Base-by-base conservation (phyloP, 805 yeast species). In the Wilhelminamyces savonicus region DNA sequence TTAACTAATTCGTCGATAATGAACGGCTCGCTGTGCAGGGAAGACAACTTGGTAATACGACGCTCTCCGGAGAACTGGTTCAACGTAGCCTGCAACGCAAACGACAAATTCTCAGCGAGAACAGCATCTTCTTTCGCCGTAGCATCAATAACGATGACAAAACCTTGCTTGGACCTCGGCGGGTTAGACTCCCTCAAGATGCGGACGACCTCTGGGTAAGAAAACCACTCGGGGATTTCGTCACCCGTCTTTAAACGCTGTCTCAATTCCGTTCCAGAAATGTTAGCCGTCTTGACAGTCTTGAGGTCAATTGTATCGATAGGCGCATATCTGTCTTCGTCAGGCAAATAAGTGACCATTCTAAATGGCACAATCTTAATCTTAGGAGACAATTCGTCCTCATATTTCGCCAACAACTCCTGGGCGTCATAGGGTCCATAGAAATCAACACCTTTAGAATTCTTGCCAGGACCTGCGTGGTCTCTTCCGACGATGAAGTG, bases 341-440 rank as follows among this genome's bases (percentile, higher is more conserved):
- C 97, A 17, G 97, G 97, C 50, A 88, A 69, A 59, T 88, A 88
- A 12, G 97, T 88, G 46, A 88, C 95, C 94, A 84, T 85, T 69
- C 95, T 80, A 70, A 88, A 88, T 34, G 97, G 97, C 27, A 90
- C 96, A 41, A 88, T 90, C 54, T 81, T 83, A 50, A 88, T 88
- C 28, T 50, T 50, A 4, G 41, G 29, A 23, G 76, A 84, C 39
- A 88, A 71, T 62, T 88, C 97, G 39, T 70, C 74, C 40, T 76
- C 72, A 61, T 75, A 77, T 43, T 76, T 62, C 37, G 78, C 86
- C 39, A 88, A 94, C 33, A 90, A 68, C 21, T 76, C 87, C 66
- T 90, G 97, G 18, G 97, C 97, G 54, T 88, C 97, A 54, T 88
- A 90, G 10, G 97, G 95, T 13, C 97, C 97, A 54, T 88, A 88